phyloP scores from a whole-genome alignment of 2,329 filamentous ascomycete species.

The Penicillium janthinellum region DNA sequence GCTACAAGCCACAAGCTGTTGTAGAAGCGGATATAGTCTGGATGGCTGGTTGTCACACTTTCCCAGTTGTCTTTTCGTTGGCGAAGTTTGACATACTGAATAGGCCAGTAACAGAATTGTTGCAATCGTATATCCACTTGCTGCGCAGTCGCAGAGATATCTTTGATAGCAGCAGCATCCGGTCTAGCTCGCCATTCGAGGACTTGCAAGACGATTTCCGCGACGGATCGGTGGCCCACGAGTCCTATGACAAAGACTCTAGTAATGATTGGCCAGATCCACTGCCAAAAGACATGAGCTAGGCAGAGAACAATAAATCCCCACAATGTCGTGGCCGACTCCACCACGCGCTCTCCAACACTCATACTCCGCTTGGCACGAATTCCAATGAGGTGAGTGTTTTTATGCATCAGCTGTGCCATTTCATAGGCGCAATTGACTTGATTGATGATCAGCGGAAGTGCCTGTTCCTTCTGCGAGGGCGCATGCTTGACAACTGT shows the following conservation, averaged over 20 bases:
- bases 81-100: constrained; percentile 91
- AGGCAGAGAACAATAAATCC: constrained; percentile 70
- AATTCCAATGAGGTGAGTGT: constrained; percentile 79
- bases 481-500: constrained; percentile 75
- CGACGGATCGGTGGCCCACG: constrained; percentile 75
- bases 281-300: constrained; percentile 71
- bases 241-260: constrained; percentile 74
- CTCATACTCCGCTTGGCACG: constrained; percentile 81
- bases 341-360: constrained; percentile 90
- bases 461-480: constrained; percentile 78
- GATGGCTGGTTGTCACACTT: constrained; percentile 90
- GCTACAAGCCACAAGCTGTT: constrained; percentile 98
- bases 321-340: constrained; percentile 85
- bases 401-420: constrained; percentile 81
- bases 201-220: constrained; percentile 74
- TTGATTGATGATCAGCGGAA: constrained; percentile 83
- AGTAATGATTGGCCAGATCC: constrained; percentile 76
- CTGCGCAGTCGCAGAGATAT: constrained; percentile 93
- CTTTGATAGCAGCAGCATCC: constrained; percentile 82
- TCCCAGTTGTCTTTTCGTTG: constrained; percentile 90
- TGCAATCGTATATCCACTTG: constrained; percentile 96
- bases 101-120: constrained; percentile 98
- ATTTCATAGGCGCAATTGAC: constrained; percentile 96
- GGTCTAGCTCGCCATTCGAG: constrained; percentile 83
- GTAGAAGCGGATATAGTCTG: constrained; percentile 98